Percentiles rank a stretch among this genome's conserved stretches.
phyloP scores from a whole-genome alignment of 2,329 filamentous ascomycete species.

The Fusarium sp. region DNA sequence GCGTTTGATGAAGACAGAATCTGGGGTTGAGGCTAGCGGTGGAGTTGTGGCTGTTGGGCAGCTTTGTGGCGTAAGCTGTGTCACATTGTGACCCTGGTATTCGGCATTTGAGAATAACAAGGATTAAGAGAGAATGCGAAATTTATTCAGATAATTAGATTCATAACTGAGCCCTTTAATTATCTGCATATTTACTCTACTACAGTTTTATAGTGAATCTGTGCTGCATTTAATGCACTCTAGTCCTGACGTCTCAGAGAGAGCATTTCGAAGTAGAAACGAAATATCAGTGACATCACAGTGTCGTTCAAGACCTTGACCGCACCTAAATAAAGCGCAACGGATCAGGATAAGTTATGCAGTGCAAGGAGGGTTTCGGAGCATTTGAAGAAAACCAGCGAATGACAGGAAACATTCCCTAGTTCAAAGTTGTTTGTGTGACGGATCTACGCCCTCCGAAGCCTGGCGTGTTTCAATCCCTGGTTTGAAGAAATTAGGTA shows the following conservation, averaged over 20 bases:
- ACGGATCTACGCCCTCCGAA: conserved; percentile 29
- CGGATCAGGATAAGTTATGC: conserved; percentile 25
- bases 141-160: neutral
- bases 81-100: neutral
- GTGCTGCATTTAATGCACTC: neutral
- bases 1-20: conserved; percentile 38
- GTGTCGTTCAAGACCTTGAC: neutral
- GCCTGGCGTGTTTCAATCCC: conserved; percentile 36
- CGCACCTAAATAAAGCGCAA: conserved; percentile 14
- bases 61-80: conserved; percentile 24
- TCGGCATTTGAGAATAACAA: conserved; percentile 3
- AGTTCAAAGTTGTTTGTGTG: neutral
- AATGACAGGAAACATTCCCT: conserved; percentile 10
- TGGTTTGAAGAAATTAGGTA: conserved; percentile 29
- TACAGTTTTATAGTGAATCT: neutral
- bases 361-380: conserved; percentile 17
- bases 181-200: neutral
- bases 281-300: conserved; percentile 27
- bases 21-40: conserved; percentile 42
- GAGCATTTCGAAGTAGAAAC: neutral
- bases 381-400: conserved; percentile 12
- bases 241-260: neutral
- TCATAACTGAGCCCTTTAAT: neutral
- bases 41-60: conserved; percentile 37
- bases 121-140: neutral